Conservation (phyloP, 768 basidiomycete genomes). For the Tephrocybe rancida region DNA sequence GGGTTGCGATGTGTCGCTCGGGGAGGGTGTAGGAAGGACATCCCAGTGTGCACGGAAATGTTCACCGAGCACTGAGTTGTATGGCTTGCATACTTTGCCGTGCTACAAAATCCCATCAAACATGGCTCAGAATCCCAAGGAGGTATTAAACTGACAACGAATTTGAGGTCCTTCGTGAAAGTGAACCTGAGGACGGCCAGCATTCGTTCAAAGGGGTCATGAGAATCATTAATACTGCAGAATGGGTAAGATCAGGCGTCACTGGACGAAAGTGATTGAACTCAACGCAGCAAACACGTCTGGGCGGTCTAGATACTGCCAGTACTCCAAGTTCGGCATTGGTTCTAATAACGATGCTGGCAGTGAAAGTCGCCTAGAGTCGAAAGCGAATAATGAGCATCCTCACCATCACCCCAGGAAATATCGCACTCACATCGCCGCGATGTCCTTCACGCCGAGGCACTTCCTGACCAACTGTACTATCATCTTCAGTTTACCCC, state of each 20-base stretch:
- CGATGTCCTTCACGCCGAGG: slow-evolving; percentile 93
- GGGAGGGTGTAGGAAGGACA: slow-evolving; percentile 60
- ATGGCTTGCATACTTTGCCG: slow-evolving; percentile 93
- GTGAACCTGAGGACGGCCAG: slow-evolving; percentile 87
- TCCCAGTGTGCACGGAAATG: slow-evolving; percentile 92
- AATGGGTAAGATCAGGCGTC: slow-evolving; percentile 1
- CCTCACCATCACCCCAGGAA: neutral
- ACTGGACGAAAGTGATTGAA: slow-evolving; percentile 20
- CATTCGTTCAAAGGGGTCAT: slow-evolving; percentile 94
- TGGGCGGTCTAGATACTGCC: slow-evolving; percentile 90
- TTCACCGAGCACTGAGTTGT: slow-evolving; percentile 86
- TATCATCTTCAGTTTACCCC: slow-evolving; percentile 93
- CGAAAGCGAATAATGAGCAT: slow-evolving; percentile 5
- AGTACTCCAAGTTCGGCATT: slow-evolving; percentile 95
- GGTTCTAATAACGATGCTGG: slow-evolving; percentile 94
- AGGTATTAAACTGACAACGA: slow-evolving; percentile 61
- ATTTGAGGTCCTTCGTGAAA: slow-evolving; percentile 94
- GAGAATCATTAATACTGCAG: slow-evolving; percentile 85
- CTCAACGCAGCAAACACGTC: slow-evolving; percentile 90
- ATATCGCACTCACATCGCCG: slow-evolving; percentile 72
- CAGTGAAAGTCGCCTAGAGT: slow-evolving; percentile 80
- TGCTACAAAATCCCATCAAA: slow-evolving; percentile 47
- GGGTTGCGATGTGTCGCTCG: slow-evolving; percentile 46
- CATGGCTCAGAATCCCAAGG: slow-evolving; percentile 5
- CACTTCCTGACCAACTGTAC: slow-evolving; percentile 89